Evolutionary conservation across 176 grass and related monocot species (phyloP).

Genomic region (Triticum dicoccoides): DNA sequence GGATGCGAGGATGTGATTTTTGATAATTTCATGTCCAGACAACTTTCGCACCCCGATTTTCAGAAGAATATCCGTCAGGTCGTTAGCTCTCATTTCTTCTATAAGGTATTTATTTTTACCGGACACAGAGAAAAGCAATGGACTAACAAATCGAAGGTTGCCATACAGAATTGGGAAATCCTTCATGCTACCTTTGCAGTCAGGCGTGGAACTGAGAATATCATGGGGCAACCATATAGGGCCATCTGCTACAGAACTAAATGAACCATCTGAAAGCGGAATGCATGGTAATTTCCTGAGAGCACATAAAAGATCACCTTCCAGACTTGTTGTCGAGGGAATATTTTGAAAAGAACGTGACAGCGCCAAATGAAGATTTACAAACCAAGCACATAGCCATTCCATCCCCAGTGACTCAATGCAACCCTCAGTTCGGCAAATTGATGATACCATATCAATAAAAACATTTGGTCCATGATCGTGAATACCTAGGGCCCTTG

Average conservation of each 20-base stretch:
- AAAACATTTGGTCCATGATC: slow-evolving; percentile 81
- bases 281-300: slow-evolving; percentile 78
- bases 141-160: slow-evolving; percentile 68
- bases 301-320: slow-evolving; percentile 60
- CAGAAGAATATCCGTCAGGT: slow-evolving; percentile 64
- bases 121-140: slow-evolving; percentile 55
- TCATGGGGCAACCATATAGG: slow-evolving; percentile 90
- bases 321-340: slow-evolving; percentile 35
- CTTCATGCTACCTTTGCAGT: slow-evolving; percentile 51
- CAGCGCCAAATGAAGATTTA: slow-evolving; percentile 52
- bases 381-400: slow-evolving; percentile 89
- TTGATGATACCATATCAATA: slow-evolving; percentile 65
- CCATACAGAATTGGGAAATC: slow-evolving; percentile 69
- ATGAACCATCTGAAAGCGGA: slow-evolving; percentile 89
- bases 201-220: slow-evolving; percentile 44
- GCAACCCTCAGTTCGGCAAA: slow-evolving; percentile 56
- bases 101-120: slow-evolving; percentile 46
- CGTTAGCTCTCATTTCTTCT: slow-evolving; percentile 60
- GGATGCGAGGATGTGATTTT: slow-evolving; percentile 66
- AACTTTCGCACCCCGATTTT: slow-evolving; percentile 79
- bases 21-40: slow-evolving; percentile 92
- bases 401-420: slow-evolving; percentile 73
- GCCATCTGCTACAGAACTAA: slow-evolving; percentile 73
- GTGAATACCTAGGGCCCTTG: slow-evolving; percentile 71
- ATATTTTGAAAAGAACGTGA: slow-evolving; percentile 50